These are phyloP conservation scores for Trichosporon sp. DNA, from an alignment of 1,284 basidiomycete genomes.

Conservation along the genomic window DNA sequence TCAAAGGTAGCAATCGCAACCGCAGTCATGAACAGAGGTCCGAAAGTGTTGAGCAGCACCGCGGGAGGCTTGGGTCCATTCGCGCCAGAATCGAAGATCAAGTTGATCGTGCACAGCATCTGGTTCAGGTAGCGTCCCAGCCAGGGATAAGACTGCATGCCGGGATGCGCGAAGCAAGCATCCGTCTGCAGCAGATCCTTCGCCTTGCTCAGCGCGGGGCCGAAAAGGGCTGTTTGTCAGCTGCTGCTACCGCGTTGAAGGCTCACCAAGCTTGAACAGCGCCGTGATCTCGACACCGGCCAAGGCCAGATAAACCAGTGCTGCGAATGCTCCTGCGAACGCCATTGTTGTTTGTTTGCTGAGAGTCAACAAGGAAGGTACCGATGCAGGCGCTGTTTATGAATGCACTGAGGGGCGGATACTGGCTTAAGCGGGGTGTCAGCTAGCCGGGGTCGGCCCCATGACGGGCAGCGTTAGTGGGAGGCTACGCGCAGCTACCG, in stretches of 20 bases:
- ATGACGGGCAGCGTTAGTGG: neutral
- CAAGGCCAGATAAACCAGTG: neutral
- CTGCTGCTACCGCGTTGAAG: neutral
- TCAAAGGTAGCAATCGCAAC: slow-evolving; percentile 25
- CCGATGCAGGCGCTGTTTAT: neutral
- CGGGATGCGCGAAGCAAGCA: slow-evolving; percentile 21
- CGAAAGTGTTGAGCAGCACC: slow-evolving; percentile 25
- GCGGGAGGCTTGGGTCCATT: slow-evolving; percentile 13
- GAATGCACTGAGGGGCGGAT: neutral
- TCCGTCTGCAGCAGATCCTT: neutral
- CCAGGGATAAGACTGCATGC: slow-evolving; percentile 17
- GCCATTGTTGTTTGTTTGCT: slow-evolving; percentile 4
- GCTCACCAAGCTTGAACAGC: slow-evolving; percentile 3
- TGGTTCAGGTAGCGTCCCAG: slow-evolving; percentile 18
- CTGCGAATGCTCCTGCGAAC: neutral
- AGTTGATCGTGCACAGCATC: slow-evolving; percentile 27
- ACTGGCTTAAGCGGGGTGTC: slow-evolving; percentile 1
- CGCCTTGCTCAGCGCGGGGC: neutral
- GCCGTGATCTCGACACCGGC: neutral
- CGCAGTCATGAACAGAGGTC: slow-evolving; percentile 18
- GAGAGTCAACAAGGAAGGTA: neutral
- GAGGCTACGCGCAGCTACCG: neutral
- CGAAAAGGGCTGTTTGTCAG: neutral
- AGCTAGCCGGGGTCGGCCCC: neutral
- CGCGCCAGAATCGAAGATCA: slow-evolving; percentile 19